Evolutionary conservation across 2,329 filamentous ascomycete species (phyloP).

Genomic region (Neofusicoccum kwambonambiense): DNA sequence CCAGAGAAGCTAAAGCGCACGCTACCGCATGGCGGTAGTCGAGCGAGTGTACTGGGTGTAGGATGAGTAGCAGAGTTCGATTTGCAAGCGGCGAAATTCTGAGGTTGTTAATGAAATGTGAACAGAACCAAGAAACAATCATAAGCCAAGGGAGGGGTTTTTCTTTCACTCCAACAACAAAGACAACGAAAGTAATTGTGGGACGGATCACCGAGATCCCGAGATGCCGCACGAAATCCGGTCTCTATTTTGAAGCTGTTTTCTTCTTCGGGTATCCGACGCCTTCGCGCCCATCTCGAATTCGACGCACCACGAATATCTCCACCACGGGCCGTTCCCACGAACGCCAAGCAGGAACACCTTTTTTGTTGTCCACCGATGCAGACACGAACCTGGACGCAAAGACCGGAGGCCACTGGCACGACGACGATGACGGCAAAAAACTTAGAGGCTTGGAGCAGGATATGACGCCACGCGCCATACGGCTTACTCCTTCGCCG

Average conservation of each 20-base stretch:
- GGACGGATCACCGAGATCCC: neutral
- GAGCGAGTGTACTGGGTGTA: neutral
- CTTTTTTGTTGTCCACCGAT: neutral
- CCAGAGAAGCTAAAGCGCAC: neutral
- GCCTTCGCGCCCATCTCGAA: neutral
- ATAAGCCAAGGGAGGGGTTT: neutral
- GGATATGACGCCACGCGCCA: neutral
- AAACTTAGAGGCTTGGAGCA: neutral
- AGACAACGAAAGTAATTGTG: neutral
- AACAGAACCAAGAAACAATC: slow-evolving; percentile 7
- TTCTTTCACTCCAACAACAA: slow-evolving; percentile 16
- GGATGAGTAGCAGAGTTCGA: neutral
- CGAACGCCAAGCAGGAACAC: neutral
- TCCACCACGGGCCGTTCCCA: neutral
- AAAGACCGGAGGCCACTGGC: neutral
- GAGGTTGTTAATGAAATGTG: neutral
- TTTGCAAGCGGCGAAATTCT: neutral
- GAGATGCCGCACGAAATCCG: neutral
- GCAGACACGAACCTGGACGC: neutral
- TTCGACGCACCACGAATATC: neutral
- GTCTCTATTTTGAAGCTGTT: neutral
- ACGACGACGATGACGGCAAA: neutral
- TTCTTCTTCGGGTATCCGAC: neutral
- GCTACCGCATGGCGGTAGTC: neutral
- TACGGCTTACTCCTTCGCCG: neutral